Evolutionary conservation across 106 monocot genomes (phyloP).

Genomic region (Dendrobium officinale): DNA sequence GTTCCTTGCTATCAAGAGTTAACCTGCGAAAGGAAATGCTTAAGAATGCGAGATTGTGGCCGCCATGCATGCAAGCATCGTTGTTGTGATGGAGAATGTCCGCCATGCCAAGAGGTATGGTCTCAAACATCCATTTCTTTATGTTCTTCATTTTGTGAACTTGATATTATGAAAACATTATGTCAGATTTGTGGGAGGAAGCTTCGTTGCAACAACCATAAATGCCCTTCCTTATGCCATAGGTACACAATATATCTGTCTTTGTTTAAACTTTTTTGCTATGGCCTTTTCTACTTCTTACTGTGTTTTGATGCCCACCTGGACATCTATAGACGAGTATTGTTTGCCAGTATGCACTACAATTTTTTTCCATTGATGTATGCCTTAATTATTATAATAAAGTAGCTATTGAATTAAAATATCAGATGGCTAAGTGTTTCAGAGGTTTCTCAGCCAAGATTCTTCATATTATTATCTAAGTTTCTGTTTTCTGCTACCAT

Average conservation of each 20-base stretch:
- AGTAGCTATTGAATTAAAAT: background rate
- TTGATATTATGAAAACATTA: conserved; percentile 7
- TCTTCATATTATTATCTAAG: background rate
- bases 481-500: background rate
- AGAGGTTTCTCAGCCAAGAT: background rate
- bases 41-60: conserved; percentile 66
- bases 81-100: conserved; percentile 82
- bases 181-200: conserved; percentile 76
- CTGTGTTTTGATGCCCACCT: background rate
- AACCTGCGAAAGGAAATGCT: conserved; percentile 89
- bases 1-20: conserved; percentile 97
- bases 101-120: conserved; percentile 81
- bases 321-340: too few species aligned
- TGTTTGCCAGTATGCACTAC: background rate
- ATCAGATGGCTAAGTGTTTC: background rate
- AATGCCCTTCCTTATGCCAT: conserved; percentile 92
- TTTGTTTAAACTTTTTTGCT: background rate
- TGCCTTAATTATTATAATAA: background rate
- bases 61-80: conserved; percentile 91
- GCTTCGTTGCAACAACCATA: conserved; percentile 86
- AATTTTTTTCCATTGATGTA: background rate
- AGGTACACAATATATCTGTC: conserved; percentile 35
- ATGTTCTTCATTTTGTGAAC: background rate
- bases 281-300: background rate
- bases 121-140: conserved; percentile 4